Evolutionary conservation across 2,329 filamentous ascomycete genomes (phyloP).

Genomic region (Fonsecaea monophora): DNA sequence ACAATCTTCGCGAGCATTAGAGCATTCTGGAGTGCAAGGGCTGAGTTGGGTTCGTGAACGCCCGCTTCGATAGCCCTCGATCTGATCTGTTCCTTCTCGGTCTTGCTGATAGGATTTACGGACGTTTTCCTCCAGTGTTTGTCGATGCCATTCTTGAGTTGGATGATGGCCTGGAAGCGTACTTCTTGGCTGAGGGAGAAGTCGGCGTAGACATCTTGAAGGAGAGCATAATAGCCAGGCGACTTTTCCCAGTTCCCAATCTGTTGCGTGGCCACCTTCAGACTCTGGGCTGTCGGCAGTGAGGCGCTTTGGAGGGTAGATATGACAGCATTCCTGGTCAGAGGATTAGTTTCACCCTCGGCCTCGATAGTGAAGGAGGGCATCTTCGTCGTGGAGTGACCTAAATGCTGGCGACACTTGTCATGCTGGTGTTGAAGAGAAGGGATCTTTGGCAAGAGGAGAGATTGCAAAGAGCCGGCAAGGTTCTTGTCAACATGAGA

Average conservation of each 20-base stretch:
- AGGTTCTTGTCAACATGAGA: constrained; percentile 17
- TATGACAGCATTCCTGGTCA: constrained; percentile 69
- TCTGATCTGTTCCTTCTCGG: constrained; percentile 80
- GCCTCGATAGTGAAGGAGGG: constrained; percentile 41
- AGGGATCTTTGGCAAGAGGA: constrained; percentile 6
- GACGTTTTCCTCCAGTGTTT: constrained; percentile 88
- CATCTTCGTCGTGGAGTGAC: constrained; percentile 25
- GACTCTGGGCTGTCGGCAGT: constrained; percentile 49
- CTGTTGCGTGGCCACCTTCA: constrained; percentile 71
- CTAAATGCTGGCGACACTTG: constrained; percentile 7
- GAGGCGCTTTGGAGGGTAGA: constrained; percentile 69
- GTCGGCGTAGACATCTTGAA: constrained; percentile 85
- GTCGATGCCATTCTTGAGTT: constrained; percentile 96
- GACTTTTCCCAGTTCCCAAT: constrained; percentile 74
- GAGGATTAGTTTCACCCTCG: constrained; percentile 74
- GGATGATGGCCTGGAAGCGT: constrained; percentile 88
- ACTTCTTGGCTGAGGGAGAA: constrained; percentile 76
- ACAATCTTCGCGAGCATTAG: constrained; percentile 86
- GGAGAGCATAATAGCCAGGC: constrained; percentile 68
- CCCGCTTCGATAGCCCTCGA: constrained; percentile 76
- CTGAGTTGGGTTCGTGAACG: constrained; percentile 75
- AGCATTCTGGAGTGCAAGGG: constrained; percentile 85
- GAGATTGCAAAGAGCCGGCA: constrained; percentile 5
- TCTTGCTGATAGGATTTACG: constrained; percentile 68
- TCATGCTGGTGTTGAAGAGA: constrained; percentile 10